Evolutionary conservation across 2,329 filamentous ascomycete species (phyloP).

Genomic region (Fusarium sp.): DNA sequence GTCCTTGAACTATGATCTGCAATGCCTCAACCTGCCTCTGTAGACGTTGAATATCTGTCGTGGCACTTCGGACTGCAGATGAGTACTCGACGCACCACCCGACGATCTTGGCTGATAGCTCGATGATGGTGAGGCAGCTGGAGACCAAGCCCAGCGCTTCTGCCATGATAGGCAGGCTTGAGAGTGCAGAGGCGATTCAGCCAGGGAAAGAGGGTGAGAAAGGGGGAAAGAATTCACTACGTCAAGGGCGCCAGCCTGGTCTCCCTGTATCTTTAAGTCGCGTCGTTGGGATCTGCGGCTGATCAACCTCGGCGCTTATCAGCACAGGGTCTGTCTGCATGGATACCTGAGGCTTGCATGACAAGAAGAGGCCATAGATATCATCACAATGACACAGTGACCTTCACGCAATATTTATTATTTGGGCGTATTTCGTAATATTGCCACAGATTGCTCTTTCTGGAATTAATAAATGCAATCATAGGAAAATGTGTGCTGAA

Average conservation of each 20-base stretch:
- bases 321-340: not conserved
- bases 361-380: not conserved
- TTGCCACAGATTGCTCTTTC: not conserved
- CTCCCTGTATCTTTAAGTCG: not conserved
- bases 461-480: not conserved
- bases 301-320: not conserved
- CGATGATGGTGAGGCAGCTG: not conserved
- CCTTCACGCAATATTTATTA: not conserved
- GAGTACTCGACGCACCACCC: not conserved
- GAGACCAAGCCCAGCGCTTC: not conserved
- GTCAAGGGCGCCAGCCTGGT: not conserved
- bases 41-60: not conserved
- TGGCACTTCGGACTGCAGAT: not conserved
- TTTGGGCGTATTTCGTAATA: rapidly evolving
- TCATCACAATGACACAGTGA: not conserved
- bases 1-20: not conserved
- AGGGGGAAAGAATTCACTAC: not conserved
- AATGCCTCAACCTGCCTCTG: not conserved
- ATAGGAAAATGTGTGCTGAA: not conserved
- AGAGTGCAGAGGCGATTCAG: not conserved
- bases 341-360: not conserved
- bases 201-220: not conserved
- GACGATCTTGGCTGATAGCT: not conserved
- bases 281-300: not conserved
- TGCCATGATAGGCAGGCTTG: not conserved